phyloP scores from a whole-genome alignment of 1,284 basidiomycete species.

The Naganishia liquefaciens region DNA sequence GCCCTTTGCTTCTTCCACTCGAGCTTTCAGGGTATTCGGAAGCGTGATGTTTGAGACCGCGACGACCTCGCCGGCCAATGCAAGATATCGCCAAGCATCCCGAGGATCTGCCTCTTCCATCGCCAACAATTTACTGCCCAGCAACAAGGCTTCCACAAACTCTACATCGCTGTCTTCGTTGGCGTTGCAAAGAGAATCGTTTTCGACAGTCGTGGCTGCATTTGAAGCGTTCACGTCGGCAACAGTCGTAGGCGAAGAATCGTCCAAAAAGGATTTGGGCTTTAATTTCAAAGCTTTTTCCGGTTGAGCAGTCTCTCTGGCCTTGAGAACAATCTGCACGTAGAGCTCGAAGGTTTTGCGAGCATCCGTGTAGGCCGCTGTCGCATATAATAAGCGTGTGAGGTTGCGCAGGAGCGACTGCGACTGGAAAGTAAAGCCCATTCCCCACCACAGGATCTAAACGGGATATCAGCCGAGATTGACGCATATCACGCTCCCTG shows the following conservation, averaged over 20 bases:
- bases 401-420: slow-evolving; percentile 79
- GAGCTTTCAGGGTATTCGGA: slow-evolving; percentile 29
- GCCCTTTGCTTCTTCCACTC: slow-evolving; percentile 51
- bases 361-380: slow-evolving; percentile 64
- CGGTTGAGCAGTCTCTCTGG: slow-evolving; percentile 62
- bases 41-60: not conserved
- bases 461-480: not conserved
- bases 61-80: slow-evolving; percentile 46
- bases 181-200: slow-evolving; percentile 44
- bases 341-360: slow-evolving; percentile 76
- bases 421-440: slow-evolving; percentile 86
- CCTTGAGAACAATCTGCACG: slow-evolving; percentile 77
- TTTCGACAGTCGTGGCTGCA: slow-evolving; percentile 29
- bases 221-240: slow-evolving; percentile 32
- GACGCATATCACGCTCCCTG: not conserved
- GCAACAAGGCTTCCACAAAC: slow-evolving; percentile 72
- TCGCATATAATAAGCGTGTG: slow-evolving; percentile 67
- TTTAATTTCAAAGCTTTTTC: slow-evolving; percentile 53
- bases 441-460: slow-evolving; percentile 86
- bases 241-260: slow-evolving; percentile 37
- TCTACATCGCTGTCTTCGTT: slow-evolving; percentile 63
- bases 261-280: slow-evolving; percentile 39
- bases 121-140: slow-evolving; percentile 74
- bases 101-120: slow-evolving; percentile 47
- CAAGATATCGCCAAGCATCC: slow-evolving; percentile 52